phyloP scores from a whole-genome alignment of 305 asterid genomes.

The Rubia balearica region DNA sequence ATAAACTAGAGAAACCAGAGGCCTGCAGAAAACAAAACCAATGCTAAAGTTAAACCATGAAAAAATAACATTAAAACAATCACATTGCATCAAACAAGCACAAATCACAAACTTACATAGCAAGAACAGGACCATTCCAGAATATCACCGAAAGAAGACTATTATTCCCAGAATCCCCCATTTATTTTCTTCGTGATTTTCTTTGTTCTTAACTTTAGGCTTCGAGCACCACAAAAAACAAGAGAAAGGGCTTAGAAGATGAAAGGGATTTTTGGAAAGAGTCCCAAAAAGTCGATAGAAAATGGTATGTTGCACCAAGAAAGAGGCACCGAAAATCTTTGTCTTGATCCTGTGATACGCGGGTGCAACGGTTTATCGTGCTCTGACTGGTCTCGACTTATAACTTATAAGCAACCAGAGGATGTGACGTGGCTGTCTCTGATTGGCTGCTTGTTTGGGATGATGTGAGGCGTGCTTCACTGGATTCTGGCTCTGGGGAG shows the following conservation, averaged over 20 bases:
- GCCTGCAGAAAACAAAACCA: slow-evolving; percentile 40
- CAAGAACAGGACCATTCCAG: slow-evolving; percentile 80
- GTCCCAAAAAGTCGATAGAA: slow-evolving; percentile 28
- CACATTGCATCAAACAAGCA: neutral
- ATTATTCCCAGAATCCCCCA: slow-evolving; percentile 61
- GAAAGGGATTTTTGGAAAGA: slow-evolving; percentile 14
- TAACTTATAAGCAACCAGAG: neutral
- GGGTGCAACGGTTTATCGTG: neutral
- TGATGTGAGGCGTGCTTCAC: neutral
- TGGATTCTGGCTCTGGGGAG: neutral
- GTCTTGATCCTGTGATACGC: neutral
- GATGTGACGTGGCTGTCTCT: neutral
- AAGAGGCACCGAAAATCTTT: slow-evolving; percentile 68
- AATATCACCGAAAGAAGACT: slow-evolving; percentile 60
- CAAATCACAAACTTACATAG: slow-evolving; percentile 39
- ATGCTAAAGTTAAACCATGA: neutral
- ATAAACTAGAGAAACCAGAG: slow-evolving; percentile 69
- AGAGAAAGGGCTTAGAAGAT: neutral
- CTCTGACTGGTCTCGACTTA: neutral
- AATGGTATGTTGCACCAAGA: slow-evolving; percentile 33
- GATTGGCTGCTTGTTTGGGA: neutral
- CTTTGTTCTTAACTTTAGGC: neutral
- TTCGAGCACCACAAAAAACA: neutral
- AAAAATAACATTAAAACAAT: neutral
- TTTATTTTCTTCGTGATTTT: slow-evolving; percentile 9